Base-by-base conservation (phyloP, 2,329 filamentous ascomycete genomes). In the Sclerotinia nivalis region DNA sequence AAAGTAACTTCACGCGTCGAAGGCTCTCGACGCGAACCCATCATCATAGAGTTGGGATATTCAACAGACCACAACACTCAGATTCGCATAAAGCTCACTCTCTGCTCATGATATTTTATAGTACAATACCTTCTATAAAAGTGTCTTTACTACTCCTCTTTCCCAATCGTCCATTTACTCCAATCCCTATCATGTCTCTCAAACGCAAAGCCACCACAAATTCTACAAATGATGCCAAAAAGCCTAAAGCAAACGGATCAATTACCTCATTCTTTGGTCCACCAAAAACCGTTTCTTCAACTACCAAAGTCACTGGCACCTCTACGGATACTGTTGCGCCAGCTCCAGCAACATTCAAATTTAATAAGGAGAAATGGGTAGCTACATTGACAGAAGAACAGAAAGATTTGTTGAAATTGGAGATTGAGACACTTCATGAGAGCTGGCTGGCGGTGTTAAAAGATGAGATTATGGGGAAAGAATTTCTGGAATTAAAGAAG, bases 301-400 rank as follows among this genome's bases (percentile, higher is more conserved):
- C 69, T 5, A 60, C 62, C 5, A 56, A 91, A 78, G 75, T 82
- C 22, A 74, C 78, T 15, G 77, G 78, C 31, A 77, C 75, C 68
- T 80, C 77, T 74, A 70, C 76, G 72, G 74, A 77, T 59, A 70
- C 56, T 18, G 69, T 56, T 18, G 47, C 73, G 18, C 56, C 76
- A 34, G 69, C 77, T 1, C 69, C 76, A 9, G 67, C 31, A 22
- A n/a, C 43, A 12, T 71, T 75, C 61, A 91, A 87, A 74, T 98
- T 97, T 79, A 87, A 97, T 84, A 97, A 97, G 83, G 88, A 88
- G 59, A 93, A 91, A 81, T 99, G 96, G 96, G 85, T 94, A n/a
- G 87, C 88, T 28, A 87, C 87, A 70, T 84, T 99, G 72, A 93
- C 87, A 0, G 81, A 87, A 0, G 96, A 99, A 82, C 93, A 97